phyloP scores from a whole-genome alignment of 352 stramenopile species.

The Globisporangium megalacanthum region DNA sequence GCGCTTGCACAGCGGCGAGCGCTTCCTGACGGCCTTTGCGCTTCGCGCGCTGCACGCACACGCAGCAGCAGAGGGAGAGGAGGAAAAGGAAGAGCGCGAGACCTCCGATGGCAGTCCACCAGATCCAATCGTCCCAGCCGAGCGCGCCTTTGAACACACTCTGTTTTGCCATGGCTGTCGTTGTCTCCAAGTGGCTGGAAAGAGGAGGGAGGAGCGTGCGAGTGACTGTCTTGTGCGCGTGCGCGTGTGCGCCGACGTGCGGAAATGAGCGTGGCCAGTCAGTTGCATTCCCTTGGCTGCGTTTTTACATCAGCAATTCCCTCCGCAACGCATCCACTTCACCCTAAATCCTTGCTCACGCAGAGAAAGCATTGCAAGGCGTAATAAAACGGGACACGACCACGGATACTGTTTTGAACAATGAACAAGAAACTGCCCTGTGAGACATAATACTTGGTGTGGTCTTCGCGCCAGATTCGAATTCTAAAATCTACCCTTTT shows the following conservation, averaged over 20 bases:
- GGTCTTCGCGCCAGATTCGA: not conserved
- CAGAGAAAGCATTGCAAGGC: not conserved
- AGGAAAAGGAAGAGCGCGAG: conserved; percentile 63
- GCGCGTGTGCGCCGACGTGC: not conserved
- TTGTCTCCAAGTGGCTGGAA: not conserved
- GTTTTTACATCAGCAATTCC: not conserved
- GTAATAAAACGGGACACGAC: not conserved
- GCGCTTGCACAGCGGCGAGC: conserved; percentile 46
- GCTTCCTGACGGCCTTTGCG: conserved; percentile 70
- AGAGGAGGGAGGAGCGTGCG: too few species aligned
- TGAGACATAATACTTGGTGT: not conserved
- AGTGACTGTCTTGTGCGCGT: too few species aligned
- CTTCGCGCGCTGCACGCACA: conserved; percentile 74
- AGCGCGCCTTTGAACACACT: conserved; percentile 70
- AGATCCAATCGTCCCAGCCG: conserved; percentile 76
- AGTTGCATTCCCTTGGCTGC: not conserved
- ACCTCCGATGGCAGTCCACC: conserved; percentile 60
- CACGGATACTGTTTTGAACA: too few species aligned
- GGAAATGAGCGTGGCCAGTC: conserved; percentile 1
- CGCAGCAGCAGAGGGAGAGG: conserved; percentile 64
- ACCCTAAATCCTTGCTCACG: too few species aligned
- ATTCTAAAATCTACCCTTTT: conserved; percentile 16
- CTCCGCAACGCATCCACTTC: not conserved
- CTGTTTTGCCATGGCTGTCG: conserved; percentile 25
- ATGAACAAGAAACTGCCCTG: not conserved